Percentiles rank a stretch among this genome's conserved stretches.
phyloP scores from a whole-genome alignment of 345 rosid genomes.

The Gossypium turneri region DNA sequence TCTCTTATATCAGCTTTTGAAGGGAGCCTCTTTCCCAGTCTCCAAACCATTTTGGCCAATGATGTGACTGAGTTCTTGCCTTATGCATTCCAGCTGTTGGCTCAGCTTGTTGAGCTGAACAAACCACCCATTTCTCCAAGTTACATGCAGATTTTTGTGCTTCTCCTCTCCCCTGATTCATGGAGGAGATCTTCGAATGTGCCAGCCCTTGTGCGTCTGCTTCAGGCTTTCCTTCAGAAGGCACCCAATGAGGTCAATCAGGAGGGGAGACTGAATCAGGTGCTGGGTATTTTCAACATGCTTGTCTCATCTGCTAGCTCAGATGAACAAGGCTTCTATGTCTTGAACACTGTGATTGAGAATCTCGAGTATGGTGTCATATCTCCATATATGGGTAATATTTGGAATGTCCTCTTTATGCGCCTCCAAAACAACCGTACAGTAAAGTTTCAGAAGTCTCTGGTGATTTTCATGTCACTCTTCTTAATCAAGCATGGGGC shows the following conservation, averaged over 20 bases:
- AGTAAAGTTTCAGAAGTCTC: slow-evolving; percentile 66
- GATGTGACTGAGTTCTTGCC: slow-evolving; percentile 94
- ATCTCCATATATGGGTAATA: slow-evolving; percentile 49
- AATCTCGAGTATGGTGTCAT: slow-evolving; percentile 66
- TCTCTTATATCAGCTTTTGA: slow-evolving; percentile 77
- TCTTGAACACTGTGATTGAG: slow-evolving; percentile 86
- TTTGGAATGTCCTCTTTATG: slow-evolving; percentile 72
- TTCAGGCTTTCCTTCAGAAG: slow-evolving; percentile 96
- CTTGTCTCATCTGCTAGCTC: slow-evolving; percentile 71
- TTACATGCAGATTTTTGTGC: slow-evolving; percentile 80
- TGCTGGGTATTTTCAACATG: slow-evolving; percentile 83
- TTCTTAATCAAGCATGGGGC: slow-evolving; percentile 87
- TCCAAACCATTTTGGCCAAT: slow-evolving; percentile 65
- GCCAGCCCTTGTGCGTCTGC: slow-evolving; percentile 98
- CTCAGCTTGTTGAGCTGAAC: slow-evolving; percentile 88
- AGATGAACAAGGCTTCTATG: slow-evolving; percentile 91
- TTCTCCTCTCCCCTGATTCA: slow-evolving; percentile 75
- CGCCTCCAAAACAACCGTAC: slow-evolving; percentile 68
- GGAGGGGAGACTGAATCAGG: slow-evolving; percentile 70
- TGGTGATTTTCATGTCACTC: slow-evolving; percentile 84
- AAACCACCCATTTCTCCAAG: slow-evolving; percentile 73
- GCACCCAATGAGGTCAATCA: slow-evolving; percentile 72
- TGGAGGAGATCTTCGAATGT: slow-evolving; percentile 92
- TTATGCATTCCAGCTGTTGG: slow-evolving; percentile 92
- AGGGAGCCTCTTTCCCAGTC: slow-evolving; percentile 72